Evolutionary conservation across 2,329 filamentous ascomycete genomes (phyloP).

Genomic region (Apiospora saccharicola): DNA sequence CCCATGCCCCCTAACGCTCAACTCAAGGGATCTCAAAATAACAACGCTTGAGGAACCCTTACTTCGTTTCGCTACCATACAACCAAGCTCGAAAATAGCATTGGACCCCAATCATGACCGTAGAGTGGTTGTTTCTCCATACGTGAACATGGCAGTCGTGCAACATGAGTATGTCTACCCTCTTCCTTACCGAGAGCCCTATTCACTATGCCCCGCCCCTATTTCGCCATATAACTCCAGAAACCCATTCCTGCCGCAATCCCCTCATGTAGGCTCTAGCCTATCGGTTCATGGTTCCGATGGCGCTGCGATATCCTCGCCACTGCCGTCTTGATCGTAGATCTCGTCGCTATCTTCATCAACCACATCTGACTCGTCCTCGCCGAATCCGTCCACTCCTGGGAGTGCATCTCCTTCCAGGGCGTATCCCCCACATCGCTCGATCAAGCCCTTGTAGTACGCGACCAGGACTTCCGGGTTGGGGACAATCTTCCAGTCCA

Average conservation of each 20-base stretch:
- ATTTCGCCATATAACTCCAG: slow-evolving; percentile 23
- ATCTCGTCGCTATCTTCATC: slow-evolving; percentile 44
- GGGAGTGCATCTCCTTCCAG: slow-evolving; percentile 49
- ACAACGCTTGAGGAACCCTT: background rate
- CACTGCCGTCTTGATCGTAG: slow-evolving; percentile 44
- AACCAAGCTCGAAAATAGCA: background rate
- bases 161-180: background rate
- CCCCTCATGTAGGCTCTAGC: background rate
- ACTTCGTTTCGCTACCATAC: background rate
- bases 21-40: background rate
- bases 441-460: slow-evolving; percentile 89
- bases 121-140: background rate
- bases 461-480: slow-evolving; percentile 92
- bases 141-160: background rate
- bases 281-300: background rate
- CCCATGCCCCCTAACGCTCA: background rate
- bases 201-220: background rate
- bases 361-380: slow-evolving; percentile 42
- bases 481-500: slow-evolving; percentile 97
- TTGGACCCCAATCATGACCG: slow-evolving; percentile 1
- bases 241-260: background rate
- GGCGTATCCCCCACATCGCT: slow-evolving; percentile 63
- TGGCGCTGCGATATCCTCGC: slow-evolving; percentile 34
- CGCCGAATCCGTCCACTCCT: slow-evolving; percentile 35
- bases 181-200: background rate